Percentiles rank a stretch among this genome's conserved stretches.
These are phyloP conservation scores for Phytomonas sp. DNA, from an alignment of 208 protist genomes.

Conservation along the genomic window DNA sequence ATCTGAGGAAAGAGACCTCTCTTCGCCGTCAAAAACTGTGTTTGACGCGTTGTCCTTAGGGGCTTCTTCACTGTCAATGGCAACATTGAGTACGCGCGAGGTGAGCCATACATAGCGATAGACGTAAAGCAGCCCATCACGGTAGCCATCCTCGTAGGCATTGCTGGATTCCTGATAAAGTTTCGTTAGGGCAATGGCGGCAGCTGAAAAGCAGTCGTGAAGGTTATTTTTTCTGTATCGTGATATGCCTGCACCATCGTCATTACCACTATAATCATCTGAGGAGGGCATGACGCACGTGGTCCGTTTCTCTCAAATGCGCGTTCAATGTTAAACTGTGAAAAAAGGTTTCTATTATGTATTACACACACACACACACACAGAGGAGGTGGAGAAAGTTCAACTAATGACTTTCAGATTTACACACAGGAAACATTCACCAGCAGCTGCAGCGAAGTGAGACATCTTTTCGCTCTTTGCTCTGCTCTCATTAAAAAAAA, in stretches of 20 bases:
- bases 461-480: not conserved
- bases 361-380: not conserved
- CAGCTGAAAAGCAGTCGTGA: conserved; percentile 28
- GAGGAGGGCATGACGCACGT: not conserved
- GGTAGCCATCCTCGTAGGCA: conserved; percentile 45
- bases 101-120: conserved; percentile 30
- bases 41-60: not conserved
- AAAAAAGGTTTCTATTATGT: not conserved
- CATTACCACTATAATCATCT: not conserved
- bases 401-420: not conserved
- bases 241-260: not conserved
- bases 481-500: not conserved
- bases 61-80: not conserved
- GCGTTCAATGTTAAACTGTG: not conserved
- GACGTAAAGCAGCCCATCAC: conserved; percentile 39
- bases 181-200: conserved; percentile 33
- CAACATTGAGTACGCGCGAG: not conserved
- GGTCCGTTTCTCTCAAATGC: not conserved
- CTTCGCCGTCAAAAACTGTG: not conserved
- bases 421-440: not conserved
- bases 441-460: not conserved
- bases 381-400: too few species aligned
- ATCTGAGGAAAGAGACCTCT: not conserved
- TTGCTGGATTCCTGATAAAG: conserved; percentile 42
- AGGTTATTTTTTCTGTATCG: conserved; percentile 16